These are phyloP conservation scores for Aspergillus sp. DNA, from an alignment of 2,329 filamentous ascomycete genomes.

Conservation along the genomic window DNA sequence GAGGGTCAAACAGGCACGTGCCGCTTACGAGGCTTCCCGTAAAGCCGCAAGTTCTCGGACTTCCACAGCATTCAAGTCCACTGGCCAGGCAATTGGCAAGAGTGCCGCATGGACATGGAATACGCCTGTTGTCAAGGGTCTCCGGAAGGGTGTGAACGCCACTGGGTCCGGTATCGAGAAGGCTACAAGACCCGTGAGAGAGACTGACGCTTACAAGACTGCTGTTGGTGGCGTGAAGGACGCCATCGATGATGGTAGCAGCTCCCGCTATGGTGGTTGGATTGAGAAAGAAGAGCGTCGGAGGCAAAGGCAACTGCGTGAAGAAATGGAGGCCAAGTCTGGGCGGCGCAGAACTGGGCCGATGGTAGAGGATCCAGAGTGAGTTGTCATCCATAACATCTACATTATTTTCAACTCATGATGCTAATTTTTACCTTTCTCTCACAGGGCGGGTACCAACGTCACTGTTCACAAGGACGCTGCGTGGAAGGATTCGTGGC, in stretches of 20 bases:
- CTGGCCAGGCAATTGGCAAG: constrained; percentile 79
- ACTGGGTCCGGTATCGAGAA: constrained; percentile 87
- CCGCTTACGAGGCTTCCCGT: constrained; percentile 80
- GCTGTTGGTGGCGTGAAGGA: constrained; percentile 67
- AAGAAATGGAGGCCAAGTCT: constrained; percentile 53
- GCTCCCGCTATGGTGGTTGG: constrained; percentile 93
- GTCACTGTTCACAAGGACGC: constrained; percentile 94
- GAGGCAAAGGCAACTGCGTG: constrained; percentile 66
- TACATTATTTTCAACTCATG: constrained; percentile 2
- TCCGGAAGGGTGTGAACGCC: constrained; percentile 75
- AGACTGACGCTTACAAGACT: constrained; percentile 87
- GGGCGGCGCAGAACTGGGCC: constrained; percentile 51
- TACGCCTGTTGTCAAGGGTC: constrained; percentile 82
- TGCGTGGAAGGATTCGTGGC: constrained; percentile 97
- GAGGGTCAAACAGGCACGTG: constrained; percentile 73
- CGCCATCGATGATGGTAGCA: constrained; percentile 94
- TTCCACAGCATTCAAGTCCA: constrained; percentile 72
- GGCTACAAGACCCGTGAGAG: constrained; percentile 85
- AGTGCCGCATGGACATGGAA: constrained; percentile 97
- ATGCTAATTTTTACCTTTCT: constrained; percentile 18
- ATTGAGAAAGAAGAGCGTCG: constrained; percentile 90
- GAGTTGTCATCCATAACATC: constrained; percentile 36
- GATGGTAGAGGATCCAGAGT: constrained; percentile 81
- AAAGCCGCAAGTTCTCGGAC: constrained; percentile 74
- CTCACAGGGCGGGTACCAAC: constrained; percentile 76